Base-by-base conservation (phyloP, 257 asterid species). In the Gardenia jasminoides region DNA sequence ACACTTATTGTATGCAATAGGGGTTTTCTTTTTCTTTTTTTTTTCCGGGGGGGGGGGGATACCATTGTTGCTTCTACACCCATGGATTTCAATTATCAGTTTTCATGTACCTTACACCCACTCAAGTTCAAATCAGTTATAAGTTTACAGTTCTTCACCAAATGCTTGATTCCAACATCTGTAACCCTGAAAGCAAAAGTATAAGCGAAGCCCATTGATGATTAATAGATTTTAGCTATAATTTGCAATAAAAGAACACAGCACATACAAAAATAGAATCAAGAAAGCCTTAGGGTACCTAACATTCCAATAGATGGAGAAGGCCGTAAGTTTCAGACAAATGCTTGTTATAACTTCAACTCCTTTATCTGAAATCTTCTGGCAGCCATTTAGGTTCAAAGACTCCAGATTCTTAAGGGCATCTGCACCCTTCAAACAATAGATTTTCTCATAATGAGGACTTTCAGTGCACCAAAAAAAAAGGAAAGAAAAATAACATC, bases 341-440 rank as follows among this genome's bases (percentile, higher is more conserved):
- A 68, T 82, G 85, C 69, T 80, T 72, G 98, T 90, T 75, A 93
- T 80, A 76, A 43, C 82, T 59, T 89, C 96, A 79, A 93, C 82
- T 87, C 97, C 99, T 73, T 70, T 75, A 66, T 95, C 97, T 24
- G 99, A 93, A 80, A 95, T 91, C 86, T 90, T 93, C 87, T 95
- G 99, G 87, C 99, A 92, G 82, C 98, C 89, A 81, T 95, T 95
- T 85, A 95, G 88, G 86, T 95, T 95, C 87, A 95, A 90, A 81
- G 83, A 78, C 88, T 92, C 96, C 11, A 95, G 74, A 61, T 88
- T 87, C 74, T 80, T 72, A 72, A 91, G 56, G 80, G 89, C 85
- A 80, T 78, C 83, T 28, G 86, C 90, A 78, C 88, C 86, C 98
- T 95, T 93, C 86, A 85, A 65, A 65, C 44, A 26, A 24, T 13